Base-by-base conservation (phyloP, 768 basidiomycete genomes). In the Serpula lacrymans region DNA sequence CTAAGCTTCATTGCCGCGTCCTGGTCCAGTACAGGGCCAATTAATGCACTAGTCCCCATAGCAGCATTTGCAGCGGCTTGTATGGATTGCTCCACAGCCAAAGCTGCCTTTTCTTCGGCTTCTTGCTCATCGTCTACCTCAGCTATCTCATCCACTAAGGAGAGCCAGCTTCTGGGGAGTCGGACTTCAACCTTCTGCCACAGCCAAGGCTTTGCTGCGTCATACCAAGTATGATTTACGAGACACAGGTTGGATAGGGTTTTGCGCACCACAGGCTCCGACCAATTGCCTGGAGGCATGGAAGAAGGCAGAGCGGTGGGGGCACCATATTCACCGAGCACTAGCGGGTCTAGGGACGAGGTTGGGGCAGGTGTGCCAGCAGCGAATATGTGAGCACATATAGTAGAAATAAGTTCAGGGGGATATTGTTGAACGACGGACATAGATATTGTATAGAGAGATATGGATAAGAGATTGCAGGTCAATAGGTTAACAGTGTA, bases 161-260 rank as follows among this genome's bases (percentile, higher is more conserved):
- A 70, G 11, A 93, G 78, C 87, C 89, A 93, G 48, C 77, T 81
- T n/a, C 82, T 76, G 8, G 89, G 89, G 5, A 91, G 75, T 5
- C 87, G 77, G 37, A 93, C 83, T 58, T 91, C 89, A 47, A 92
- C 68, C 45, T 80, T 80, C 43, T 76, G 77, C 88, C 89, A 93
- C 5, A 93, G 67, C 86, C 84, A 92, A 0, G 88, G 88, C 50
- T 83, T 84, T n/a, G 89, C 86, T 1, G 87, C 89, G 21, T 78
- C 75, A 54, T 80, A 79, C 84, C 86, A 91, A 3, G 78, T 72
- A 52, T 70, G 84, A 53, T 80, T 87, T 30, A 89, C 87, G 46
- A 87, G 75, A 52, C 84, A 88, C 31, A 91, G 80, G 50, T 62
- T 80, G 5, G 77, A 70, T 16, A 93, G 70, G 0, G 89, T 82